These are phyloP conservation scores for Rubus parviflorus DNA, from an alignment of 306 rosid genomes.

Conservation along the genomic window DNA sequence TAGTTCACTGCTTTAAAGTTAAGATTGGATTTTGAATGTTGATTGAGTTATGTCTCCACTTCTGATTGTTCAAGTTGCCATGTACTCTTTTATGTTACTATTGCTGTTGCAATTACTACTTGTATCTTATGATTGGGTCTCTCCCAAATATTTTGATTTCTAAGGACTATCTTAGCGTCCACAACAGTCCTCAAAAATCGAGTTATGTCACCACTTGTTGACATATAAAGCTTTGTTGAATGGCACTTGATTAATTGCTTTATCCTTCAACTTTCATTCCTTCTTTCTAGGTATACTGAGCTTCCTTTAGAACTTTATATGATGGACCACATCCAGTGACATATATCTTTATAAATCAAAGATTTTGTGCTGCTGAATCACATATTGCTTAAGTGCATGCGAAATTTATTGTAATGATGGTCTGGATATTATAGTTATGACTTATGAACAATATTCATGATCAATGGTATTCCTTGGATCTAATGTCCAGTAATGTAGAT, in stretches of 20 bases:
- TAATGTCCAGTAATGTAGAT: not conserved
- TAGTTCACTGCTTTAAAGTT: not conserved
- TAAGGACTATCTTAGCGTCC: not conserved
- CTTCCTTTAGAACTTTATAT: not conserved
- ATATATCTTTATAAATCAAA: not conserved
- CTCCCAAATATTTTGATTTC: not conserved
- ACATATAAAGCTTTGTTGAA: not conserved
- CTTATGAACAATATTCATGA: conserved; percentile 1
- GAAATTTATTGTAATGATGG: conserved; percentile 9
- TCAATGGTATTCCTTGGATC: conserved; percentile 15
- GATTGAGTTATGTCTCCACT: not conserved
- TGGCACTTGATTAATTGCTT: not conserved
- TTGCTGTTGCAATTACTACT: not conserved
- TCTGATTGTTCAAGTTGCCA: not conserved
- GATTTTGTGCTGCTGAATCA: not conserved
- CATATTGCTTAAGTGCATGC: conserved; percentile 5
- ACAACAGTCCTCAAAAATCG: not conserved
- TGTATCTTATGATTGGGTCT: not conserved
- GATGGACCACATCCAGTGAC: not conserved
- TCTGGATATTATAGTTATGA: not conserved
- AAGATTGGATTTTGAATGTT: not conserved
- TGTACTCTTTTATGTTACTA: not conserved
- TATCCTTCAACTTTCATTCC: not conserved
- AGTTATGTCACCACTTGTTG: not conserved
- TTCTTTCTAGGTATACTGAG: not conserved